phyloP scores from a whole-genome alignment of 176 grass and related monocot species.

The Neostapfia colusana region DNA sequence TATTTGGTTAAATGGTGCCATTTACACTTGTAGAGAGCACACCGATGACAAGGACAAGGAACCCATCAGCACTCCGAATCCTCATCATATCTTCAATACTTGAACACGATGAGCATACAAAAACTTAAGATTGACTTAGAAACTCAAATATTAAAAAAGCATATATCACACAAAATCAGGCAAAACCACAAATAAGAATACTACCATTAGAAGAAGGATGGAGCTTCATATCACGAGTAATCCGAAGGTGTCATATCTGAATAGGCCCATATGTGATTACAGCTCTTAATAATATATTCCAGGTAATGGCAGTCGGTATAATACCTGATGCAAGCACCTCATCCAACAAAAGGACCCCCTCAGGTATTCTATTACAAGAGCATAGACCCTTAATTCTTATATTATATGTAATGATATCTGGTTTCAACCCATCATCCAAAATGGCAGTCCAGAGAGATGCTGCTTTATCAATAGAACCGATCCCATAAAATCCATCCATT shows the following conservation, averaged over 20 bases:
- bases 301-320: slow-evolving; percentile 74
- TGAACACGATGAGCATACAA: background rate
- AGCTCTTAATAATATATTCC: slow-evolving; percentile 86
- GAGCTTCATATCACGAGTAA: slow-evolving; percentile 32
- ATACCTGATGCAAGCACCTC: slow-evolving; percentile 64
- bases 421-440: slow-evolving; percentile 65
- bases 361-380: slow-evolving; percentile 70
- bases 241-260: slow-evolving; percentile 45
- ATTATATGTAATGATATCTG: slow-evolving; percentile 87
- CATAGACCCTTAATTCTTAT: slow-evolving; percentile 86
- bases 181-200: slow-evolving; percentile 3
- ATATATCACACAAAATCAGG: background rate
- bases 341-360: slow-evolving; percentile 65
- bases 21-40: slow-evolving; percentile 29
- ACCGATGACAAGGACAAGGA: background rate
- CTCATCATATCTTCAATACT: background rate
- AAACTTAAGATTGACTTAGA: slow-evolving; percentile 4
- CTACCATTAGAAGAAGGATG: slow-evolving; percentile 23
- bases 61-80: background rate
- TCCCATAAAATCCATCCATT: slow-evolving; percentile 77
- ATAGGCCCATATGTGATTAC: slow-evolving; percentile 60
- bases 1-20: slow-evolving; percentile 3
- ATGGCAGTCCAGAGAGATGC: slow-evolving; percentile 64
- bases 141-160: background rate
- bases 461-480: slow-evolving; percentile 58